A percentile compares a stretch with the other conserved stretches of the same genome.
phyloP scores from a whole-genome alignment of 768 basidiomycete species.

The Boletus tomentosulus region DNA sequence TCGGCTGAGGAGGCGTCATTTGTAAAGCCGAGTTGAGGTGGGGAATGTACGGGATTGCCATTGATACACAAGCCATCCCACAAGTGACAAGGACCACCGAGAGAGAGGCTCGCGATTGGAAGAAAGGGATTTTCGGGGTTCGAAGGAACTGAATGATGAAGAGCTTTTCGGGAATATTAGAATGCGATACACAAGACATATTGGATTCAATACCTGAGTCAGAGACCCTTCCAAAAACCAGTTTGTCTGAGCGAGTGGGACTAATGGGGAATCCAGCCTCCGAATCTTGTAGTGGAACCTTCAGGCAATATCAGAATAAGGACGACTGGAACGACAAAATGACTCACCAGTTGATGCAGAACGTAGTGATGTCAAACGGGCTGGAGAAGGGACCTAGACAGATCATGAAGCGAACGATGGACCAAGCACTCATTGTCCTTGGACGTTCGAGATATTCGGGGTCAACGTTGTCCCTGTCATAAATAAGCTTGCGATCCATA shows the following conservation, averaged over 20 bases:
- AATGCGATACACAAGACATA: not conserved
- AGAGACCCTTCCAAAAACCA: constrained; percentile 36
- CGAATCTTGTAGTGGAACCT: constrained; percentile 33
- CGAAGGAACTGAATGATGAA: constrained; percentile 33
- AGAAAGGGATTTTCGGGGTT: constrained; percentile 28
- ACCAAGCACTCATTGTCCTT: constrained; percentile 31
- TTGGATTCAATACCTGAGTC: constrained; percentile 28
- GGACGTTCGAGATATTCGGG: constrained; percentile 33
- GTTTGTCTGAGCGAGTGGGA: constrained; percentile 33
- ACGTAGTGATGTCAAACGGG: constrained; percentile 32
- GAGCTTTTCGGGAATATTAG: constrained; percentile 17
- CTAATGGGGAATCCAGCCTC: constrained; percentile 23
- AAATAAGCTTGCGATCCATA: constrained; percentile 5
- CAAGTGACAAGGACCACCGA: constrained; percentile 27
- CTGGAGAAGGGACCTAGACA: constrained; percentile 36
- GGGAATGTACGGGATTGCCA: constrained; percentile 32
- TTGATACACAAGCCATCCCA: constrained; percentile 29
- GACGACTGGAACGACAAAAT: not conserved
- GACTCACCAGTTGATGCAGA: constrained; percentile 30
- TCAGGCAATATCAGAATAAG: not conserved
- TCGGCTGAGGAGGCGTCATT: constrained; percentile 25
- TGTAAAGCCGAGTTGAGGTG: constrained; percentile 29
- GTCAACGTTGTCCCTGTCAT: constrained; percentile 34
- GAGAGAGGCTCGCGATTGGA: constrained; percentile 30
- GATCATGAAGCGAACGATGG: constrained; percentile 35